A percentile compares a stretch with the other conserved stretches of the same genome.
phyloP scores from a whole-genome alignment of 1,139 yeast species.

The Yamadazyma kanchanaburiensis region DNA sequence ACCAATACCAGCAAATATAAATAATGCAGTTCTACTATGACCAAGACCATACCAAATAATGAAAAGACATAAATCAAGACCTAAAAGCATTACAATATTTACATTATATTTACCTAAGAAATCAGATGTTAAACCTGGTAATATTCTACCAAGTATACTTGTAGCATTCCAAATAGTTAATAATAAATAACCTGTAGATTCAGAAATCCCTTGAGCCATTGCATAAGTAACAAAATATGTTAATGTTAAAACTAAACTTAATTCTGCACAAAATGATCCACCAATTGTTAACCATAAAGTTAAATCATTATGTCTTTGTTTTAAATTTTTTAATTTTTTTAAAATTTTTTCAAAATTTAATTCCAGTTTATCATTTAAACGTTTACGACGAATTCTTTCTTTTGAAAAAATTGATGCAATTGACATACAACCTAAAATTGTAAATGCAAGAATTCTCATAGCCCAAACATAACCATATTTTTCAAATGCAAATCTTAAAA shows the following conservation, averaged over 20 bases:
- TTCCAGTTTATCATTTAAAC: not conserved
- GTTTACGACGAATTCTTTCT: conserved; percentile 31
- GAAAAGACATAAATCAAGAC: conserved; percentile 38
- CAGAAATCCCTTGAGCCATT: conserved; percentile 48
- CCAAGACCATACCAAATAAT: conserved; percentile 58
- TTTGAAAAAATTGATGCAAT: conserved; percentile 40
- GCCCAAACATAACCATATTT: conserved; percentile 36
- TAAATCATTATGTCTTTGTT: conserved; percentile 13
- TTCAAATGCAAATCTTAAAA: conserved; percentile 28
- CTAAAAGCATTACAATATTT: conserved; percentile 37
- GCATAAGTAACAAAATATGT: conserved; percentile 60
- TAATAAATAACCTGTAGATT: conserved; percentile 47
- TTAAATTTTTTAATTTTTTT: not conserved
- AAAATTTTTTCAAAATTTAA: conserved; percentile 1
- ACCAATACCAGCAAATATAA: conserved; percentile 45
- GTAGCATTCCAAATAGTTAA: conserved; percentile 57
- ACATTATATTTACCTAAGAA: conserved; percentile 57
- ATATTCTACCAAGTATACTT: conserved; percentile 56
- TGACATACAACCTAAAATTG: conserved; percentile 23
- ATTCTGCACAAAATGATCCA: conserved; percentile 49
- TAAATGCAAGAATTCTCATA: conserved; percentile 30
- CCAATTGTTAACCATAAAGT: conserved; percentile 21
- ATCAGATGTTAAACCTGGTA: conserved; percentile 56
- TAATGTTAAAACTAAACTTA: conserved; percentile 48
- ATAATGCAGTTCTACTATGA: conserved; percentile 30